Evolutionary conservation across 2,329 filamentous ascomycete genomes (phyloP).

Genomic region (Fusarium euwallaceae): DNA sequence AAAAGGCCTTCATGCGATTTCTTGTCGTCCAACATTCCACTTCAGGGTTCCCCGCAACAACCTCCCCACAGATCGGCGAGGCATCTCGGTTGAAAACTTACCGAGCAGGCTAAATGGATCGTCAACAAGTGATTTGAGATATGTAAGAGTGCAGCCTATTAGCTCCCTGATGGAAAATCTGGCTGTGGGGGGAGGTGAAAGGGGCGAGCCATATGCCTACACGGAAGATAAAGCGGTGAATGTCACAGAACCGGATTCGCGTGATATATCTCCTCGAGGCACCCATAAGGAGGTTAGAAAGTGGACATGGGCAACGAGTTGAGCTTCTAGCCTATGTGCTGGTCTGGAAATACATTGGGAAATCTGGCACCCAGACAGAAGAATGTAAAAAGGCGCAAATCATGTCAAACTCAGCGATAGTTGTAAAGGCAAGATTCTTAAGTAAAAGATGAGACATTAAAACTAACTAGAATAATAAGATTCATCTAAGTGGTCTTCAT

Average conservation of each 20-base stretch:
- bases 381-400: no score
- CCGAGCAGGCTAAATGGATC: slow-evolving; percentile 14
- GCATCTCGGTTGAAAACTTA: not conserved
- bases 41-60: slow-evolving; percentile 15
- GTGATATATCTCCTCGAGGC: no score
- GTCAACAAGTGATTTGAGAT: no score
- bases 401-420: no score
- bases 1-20: not conserved
- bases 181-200: not conserved
- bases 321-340: not conserved
- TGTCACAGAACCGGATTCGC: no score
- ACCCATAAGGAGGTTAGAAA: no score
- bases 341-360: not conserved
- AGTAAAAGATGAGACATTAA: not conserved
- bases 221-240: no score
- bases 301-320: no score
- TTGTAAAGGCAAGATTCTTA: no score
- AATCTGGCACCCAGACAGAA: not conserved
- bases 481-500: not conserved
- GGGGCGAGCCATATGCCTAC: no score
- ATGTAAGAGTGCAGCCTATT: not conserved
- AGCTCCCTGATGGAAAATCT: not conserved
- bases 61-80: not conserved
- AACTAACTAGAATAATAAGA: not conserved
- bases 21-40: not conserved